Percentiles rank a stretch among this genome's conserved stretches.
These are phyloP conservation scores for Argentina anserina DNA, from an alignment of 306 rosid genomes.

Conservation along the genomic window DNA sequence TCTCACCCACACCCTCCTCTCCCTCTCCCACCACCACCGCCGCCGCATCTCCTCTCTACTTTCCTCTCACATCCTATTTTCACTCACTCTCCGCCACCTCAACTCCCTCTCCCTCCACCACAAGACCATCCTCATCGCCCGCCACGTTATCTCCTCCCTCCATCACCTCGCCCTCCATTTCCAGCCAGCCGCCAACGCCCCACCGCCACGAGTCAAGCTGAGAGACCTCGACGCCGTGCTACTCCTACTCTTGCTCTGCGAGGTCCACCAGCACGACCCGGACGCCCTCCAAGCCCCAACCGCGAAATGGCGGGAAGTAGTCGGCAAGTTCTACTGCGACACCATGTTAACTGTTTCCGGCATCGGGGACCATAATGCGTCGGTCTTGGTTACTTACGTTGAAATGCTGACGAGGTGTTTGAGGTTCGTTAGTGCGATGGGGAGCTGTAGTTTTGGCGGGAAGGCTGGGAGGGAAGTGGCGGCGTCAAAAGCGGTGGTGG, in stretches of 20 bases:
- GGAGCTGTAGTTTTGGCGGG: slow-evolving; percentile 20
- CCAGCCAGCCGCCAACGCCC: slow-evolving; percentile 21
- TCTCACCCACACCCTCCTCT: slow-evolving; percentile 55
- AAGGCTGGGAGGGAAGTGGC: slow-evolving; percentile 34
- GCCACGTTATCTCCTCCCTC: slow-evolving; percentile 70
- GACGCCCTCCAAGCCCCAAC: slow-evolving; percentile 39
- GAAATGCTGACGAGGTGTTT: slow-evolving; percentile 57
- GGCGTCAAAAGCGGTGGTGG: slow-evolving; percentile 58
- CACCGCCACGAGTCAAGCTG: slow-evolving; percentile 22
- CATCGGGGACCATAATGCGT: slow-evolving; percentile 31
- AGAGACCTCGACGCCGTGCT: slow-evolving; percentile 62
- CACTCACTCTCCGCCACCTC: slow-evolving; percentile 65
- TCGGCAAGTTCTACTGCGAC: slow-evolving; percentile 25
- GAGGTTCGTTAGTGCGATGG: slow-evolving; percentile 46
- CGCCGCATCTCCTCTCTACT: slow-evolving; percentile 66
- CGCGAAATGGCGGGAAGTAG: slow-evolving; percentile 47
- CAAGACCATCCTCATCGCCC: slow-evolving; percentile 67
- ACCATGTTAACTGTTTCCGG: slow-evolving; percentile 40
- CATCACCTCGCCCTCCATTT: slow-evolving; percentile 54
- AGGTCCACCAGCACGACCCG: slow-evolving; percentile 59
- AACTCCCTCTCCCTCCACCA: slow-evolving; percentile 58
- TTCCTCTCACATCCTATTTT: slow-evolving; percentile 62
- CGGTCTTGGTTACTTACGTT: slow-evolving; percentile 49
- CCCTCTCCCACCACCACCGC: slow-evolving; percentile 44
- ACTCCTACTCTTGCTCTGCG: slow-evolving; percentile 75